phyloP scores from a whole-genome alignment of 495 filamentous ascomycete genomes.

The Penicillium pancosmium region DNA sequence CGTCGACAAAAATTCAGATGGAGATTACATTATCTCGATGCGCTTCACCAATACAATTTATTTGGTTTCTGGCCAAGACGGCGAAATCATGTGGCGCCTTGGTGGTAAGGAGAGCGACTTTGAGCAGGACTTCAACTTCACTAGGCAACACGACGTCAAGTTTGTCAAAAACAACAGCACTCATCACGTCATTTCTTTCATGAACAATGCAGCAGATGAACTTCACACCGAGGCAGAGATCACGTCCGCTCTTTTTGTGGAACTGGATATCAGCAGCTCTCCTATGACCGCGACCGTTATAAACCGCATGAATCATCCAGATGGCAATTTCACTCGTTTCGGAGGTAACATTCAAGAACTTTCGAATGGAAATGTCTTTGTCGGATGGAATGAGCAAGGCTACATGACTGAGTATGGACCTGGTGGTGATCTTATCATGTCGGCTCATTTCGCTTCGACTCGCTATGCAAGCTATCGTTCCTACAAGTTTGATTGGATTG shows the following conservation, averaged over 20 bases:
- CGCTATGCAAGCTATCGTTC: constrained; percentile 34
- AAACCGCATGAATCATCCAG: constrained; percentile 42
- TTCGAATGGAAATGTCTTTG: constrained; percentile 50
- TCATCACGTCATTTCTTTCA: constrained; percentile 48
- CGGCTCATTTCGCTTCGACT: constrained; percentile 24
- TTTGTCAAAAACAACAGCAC: constrained; percentile 47
- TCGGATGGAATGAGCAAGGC: constrained; percentile 56
- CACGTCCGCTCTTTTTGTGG: constrained; percentile 55
- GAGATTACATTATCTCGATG: constrained; percentile 59
- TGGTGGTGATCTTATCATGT: constrained; percentile 52
- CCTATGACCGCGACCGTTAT: constrained; percentile 47
- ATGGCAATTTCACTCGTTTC: constrained; percentile 45
- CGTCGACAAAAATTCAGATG: constrained; percentile 54
- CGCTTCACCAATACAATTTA: constrained; percentile 59
- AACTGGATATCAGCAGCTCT: constrained; percentile 42
- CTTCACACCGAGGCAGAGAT: constrained; percentile 38
- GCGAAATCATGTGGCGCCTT: constrained; percentile 59
- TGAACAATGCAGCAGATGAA: constrained; percentile 54
- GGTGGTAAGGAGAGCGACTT: constrained; percentile 48
- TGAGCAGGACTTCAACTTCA: constrained; percentile 54
- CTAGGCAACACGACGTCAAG: constrained; percentile 61
- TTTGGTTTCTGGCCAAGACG: constrained; percentile 56
- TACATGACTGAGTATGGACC: constrained; percentile 52
- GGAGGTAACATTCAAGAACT: constrained; percentile 60
- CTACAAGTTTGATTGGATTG: constrained; percentile 37